Percentiles rank a stretch among this genome's conserved stretches.
Conservation (phyloP, 2,329 filamentous ascomycete genomes). For the Cercospora sesami region DNA sequence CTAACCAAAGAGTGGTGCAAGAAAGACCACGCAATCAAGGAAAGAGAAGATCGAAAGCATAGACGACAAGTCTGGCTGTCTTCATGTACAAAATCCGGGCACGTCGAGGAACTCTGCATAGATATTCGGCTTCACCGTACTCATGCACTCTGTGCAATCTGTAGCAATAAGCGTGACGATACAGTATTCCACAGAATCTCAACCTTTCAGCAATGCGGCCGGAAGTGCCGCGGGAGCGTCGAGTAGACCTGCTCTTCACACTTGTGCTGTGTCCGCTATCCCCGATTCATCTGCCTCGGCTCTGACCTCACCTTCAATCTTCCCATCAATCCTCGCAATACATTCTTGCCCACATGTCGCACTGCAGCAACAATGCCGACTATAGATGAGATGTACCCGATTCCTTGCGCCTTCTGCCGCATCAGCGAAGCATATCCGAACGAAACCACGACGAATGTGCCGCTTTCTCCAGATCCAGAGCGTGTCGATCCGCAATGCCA, state of each 20-base stretch:
- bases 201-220: neutral
- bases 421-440: constrained; percentile 56
- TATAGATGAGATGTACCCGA: constrained; percentile 43
- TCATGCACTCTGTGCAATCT: neutral
- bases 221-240: neutral
- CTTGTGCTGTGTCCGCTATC: neutral
- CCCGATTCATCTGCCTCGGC: constrained; percentile 8
- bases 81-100: neutral
- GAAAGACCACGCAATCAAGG: constrained; percentile 85
- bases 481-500: constrained; percentile 44
- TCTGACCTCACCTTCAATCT: constrained; percentile 9
- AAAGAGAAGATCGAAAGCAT: constrained; percentile 63
- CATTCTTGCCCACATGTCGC: neutral
- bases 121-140: neutral
- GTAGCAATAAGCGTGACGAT: neutral
- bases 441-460: constrained; percentile 42
- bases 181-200: neutral
- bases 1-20: constrained; percentile 88
- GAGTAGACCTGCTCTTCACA: neutral
- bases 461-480: constrained; percentile 38
- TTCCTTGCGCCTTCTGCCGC: constrained; percentile 59
- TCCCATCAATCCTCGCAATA: neutral
- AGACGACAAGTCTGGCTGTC: constrained; percentile 6
- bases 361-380: constrained; percentile 18
- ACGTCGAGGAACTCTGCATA: neutral